Conservation (phyloP, 441 rosid species). For the Rhodomyrtus psidioides region DNA sequence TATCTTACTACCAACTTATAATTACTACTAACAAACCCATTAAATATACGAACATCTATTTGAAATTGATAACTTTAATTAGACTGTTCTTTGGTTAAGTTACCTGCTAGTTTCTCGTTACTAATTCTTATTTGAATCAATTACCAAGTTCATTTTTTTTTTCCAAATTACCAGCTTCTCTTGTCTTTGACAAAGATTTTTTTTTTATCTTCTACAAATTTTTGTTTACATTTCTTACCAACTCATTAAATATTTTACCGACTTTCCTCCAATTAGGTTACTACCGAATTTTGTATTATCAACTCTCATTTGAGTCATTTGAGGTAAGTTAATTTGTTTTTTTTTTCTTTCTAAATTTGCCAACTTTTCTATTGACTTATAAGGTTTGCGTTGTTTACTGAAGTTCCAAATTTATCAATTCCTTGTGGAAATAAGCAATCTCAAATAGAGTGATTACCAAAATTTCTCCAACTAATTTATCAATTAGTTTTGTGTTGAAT, state of each 20-base stretch:
- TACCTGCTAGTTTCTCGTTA: no score
- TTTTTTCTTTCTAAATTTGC: not conserved
- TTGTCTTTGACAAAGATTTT: no score
- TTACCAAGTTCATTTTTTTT: no score
- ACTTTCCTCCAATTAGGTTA: not conserved
- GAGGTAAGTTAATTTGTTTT: not conserved
- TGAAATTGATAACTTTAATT: no score
- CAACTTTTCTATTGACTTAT: not conserved
- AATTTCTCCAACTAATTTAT: not conserved
- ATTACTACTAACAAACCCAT: not conserved
- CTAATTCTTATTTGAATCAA: no score
- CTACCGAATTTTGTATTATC: not conserved
- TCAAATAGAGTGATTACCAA: not conserved
- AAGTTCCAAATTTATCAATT: not conserved
- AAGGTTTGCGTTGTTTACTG: not conserved
- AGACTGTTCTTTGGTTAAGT: not conserved
- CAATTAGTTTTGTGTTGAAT: not conserved
- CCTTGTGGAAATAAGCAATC: not conserved
- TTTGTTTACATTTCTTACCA: not conserved
- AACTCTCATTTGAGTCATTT: not conserved
- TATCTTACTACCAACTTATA: not conserved
- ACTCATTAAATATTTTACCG: not conserved
- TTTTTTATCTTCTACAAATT: no score
- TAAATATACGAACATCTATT: not conserved
- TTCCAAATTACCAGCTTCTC: no score